A percentile compares a stretch with the other conserved stretches of the same genome.
These are phyloP conservation scores for Globisporangium polare DNA, from an alignment of 352 stramenopile species.

Conservation along the genomic window DNA sequence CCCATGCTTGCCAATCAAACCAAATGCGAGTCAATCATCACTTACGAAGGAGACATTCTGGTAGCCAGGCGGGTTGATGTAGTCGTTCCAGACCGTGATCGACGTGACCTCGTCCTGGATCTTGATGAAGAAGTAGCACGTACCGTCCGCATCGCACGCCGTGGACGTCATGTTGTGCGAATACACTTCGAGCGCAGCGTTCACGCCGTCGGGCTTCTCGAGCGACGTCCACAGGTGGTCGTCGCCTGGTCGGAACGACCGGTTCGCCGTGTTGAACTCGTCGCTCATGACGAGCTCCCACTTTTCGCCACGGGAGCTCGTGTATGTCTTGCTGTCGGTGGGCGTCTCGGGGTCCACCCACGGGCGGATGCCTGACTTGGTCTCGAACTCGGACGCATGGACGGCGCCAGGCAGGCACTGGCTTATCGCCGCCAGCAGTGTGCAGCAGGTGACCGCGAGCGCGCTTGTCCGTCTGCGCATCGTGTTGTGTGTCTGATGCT, in stretches of 20 bases:
- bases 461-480: neutral
- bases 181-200: conserved; percentile 49
- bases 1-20: no score
- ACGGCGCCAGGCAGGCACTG: no score
- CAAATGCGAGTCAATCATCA: neutral
- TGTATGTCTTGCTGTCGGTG: conserved; percentile 33
- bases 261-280: conserved; percentile 43
- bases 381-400: neutral
- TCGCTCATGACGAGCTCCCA: conserved; percentile 71
- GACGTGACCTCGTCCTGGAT: conserved; percentile 36
- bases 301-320: conserved; percentile 39
- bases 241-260: conserved; percentile 49
- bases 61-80: conserved; percentile 38
- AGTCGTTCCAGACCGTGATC: conserved; percentile 61
- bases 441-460: neutral
- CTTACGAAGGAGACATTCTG: conserved; percentile 52
- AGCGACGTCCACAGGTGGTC: conserved; percentile 66
- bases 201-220: no score
- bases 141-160: conserved; percentile 24
- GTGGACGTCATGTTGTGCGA: conserved; percentile 61
- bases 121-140: conserved; percentile 57
- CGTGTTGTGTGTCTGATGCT: no score
- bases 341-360: conserved; percentile 67
- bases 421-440: no score
- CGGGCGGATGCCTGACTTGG: conserved; percentile 32